These are phyloP conservation scores for Citrus medica DNA, from an alignment of 345 rosid species.

Conservation along the genomic window DNA sequence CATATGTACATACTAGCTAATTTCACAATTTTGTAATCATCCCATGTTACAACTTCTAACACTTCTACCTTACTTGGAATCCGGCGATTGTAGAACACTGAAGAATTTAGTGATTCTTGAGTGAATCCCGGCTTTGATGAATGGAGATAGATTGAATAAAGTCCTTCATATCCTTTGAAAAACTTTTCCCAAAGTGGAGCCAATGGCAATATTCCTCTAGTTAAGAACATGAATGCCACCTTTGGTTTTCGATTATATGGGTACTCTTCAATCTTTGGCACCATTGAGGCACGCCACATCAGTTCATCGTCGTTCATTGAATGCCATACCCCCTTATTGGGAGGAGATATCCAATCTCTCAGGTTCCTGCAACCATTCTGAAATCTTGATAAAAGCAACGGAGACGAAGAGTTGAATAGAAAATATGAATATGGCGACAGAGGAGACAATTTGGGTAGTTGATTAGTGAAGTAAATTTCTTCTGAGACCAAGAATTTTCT, in stretches of 20 bases:
- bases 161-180: constrained; percentile 19
- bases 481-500: constrained; percentile 19
- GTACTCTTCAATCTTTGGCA: constrained; percentile 5
- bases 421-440: neutral
- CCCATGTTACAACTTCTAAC: neutral
- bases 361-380: neutral
- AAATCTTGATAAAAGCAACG: neutral
- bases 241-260: constrained; percentile 19
- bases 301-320: constrained; percentile 39
- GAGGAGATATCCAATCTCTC: constrained; percentile 7
- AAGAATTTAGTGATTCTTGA: neutral
- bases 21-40: neutral
- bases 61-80: constrained; percentile 36
- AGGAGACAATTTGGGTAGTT: neutral
- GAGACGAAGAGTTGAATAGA: too few relatives aligned
- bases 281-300: constrained; percentile 24
- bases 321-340: constrained; percentile 11
- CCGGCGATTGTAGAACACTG: constrained; percentile 23
- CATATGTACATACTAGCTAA: too few relatives aligned
- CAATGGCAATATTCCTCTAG: constrained; percentile 15
- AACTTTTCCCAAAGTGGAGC: constrained; percentile 38
- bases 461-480: constrained; percentile 14
- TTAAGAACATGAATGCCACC: constrained; percentile 32
- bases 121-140: neutral
- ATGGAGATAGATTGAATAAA: constrained; percentile 24